A percentile compares a stretch with the other conserved stretches of the same genome.
Conservation (phyloP, 140 eudicot genomes). For the Anethum foeniculum region DNA sequence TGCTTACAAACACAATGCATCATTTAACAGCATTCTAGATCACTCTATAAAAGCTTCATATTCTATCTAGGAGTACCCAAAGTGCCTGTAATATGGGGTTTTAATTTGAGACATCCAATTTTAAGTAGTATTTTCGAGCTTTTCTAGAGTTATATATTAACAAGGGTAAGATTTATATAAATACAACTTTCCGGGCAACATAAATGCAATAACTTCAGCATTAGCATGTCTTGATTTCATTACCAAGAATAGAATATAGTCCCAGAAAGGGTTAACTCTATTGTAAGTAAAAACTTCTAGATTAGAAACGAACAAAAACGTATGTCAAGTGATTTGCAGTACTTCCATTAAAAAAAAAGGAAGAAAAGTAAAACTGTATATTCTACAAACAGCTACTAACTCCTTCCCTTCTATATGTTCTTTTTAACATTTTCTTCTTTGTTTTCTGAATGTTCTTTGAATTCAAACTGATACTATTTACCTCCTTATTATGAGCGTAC, state of each 20-base stretch:
- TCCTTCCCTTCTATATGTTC: not conserved
- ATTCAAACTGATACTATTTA: not conserved
- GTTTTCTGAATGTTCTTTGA: not conserved
- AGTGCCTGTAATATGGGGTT: not conserved
- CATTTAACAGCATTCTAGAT: not conserved
- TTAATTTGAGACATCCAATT: not conserved
- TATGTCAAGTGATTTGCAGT: not conserved
- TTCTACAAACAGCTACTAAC: not conserved
- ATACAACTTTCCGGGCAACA: not conserved
- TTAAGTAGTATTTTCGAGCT: not conserved
- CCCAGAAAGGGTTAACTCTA: too few relatives aligned
- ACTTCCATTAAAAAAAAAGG: not conserved
- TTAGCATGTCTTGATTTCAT: too few relatives aligned
- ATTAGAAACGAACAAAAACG: not conserved
- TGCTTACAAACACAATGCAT: not conserved
- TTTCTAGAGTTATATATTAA: not conserved
- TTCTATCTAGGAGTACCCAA: not conserved
- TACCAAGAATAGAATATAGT: too few relatives aligned
- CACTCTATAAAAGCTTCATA: not conserved
- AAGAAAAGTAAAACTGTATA: not conserved
- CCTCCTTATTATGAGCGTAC: not conserved
- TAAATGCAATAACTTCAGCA: not conserved
- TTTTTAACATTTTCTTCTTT: not conserved
- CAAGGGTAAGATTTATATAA: not conserved
- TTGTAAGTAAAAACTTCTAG: not conserved